Evolutionary conservation across 78 protist genomes (phyloP), one percentile per base, ranked within the genome.

Genomic region (Dictyostelium brefeldianum): DNA sequence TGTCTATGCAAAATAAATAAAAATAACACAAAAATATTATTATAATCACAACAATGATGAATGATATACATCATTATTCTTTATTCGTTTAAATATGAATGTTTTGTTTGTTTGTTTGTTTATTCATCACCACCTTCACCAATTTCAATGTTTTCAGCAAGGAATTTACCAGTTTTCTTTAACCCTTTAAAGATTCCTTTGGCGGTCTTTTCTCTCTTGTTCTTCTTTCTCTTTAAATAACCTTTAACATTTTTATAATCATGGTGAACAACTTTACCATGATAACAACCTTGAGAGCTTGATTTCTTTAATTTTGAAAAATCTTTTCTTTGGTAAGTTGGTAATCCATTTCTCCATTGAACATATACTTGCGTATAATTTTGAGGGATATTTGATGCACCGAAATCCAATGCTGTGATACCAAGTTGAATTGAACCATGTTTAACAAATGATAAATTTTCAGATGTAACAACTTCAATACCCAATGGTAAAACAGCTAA

Each of bases 371-470:
- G 20, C 6, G 69, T 64, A 69, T 83, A 83, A 46, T 69, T 69
- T 18, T 81, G 81, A 56, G 91, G 71, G 8, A 47, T 51, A 51
- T 83, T 83, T 31, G 64, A 57, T 0, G 54, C 6, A 25, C 91
- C 91, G 73, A 83, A 83, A 15, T 83, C 59, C 17, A 56, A 36
- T 4, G 81, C 80, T 4, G 81, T 71, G 12, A 83, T 22, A 10
- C 91, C 81, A 53, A 83, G 41, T 69, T 83, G 80, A 36, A 83
- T 56, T 0, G 22, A 15, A n/a, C 91, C 91, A 43, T 50, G 70
- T 71, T 69, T 43, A 3, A 50, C 91, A 54, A 51, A 83, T 2
- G 81, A 71, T 22, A 83, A 50, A 18, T 29, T 48, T 25, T 83
- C 91, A 12, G 48, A 18, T 1, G 91, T 71, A 7, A 83, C 15